Evolutionary conservation across 306 rosid species (phyloP).

Genomic region (Corylus heterophylla): DNA sequence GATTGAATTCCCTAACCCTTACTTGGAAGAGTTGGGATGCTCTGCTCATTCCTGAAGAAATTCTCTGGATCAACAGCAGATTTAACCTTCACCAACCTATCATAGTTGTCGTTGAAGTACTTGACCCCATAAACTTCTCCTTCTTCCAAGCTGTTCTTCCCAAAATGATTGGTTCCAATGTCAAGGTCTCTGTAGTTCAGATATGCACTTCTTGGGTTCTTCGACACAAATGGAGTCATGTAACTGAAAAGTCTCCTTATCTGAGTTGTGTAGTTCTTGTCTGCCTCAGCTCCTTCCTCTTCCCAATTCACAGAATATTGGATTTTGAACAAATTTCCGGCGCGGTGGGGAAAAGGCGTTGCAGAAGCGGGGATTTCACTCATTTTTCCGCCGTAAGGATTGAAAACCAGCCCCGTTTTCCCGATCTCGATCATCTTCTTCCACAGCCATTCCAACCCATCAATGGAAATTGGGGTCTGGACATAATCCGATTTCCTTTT

Average conservation of each 20-base stretch:
- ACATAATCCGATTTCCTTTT: constrained; percentile 72
- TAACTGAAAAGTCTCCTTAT: constrained; percentile 46
- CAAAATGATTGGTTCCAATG: constrained; percentile 53
- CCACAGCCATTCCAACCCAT: constrained; percentile 49
- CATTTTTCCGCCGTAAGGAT: constrained; percentile 87
- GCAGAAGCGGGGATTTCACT: constrained; percentile 41
- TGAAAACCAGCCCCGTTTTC: constrained; percentile 57
- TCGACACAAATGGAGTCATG: constrained; percentile 78
- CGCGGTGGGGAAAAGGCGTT: constrained; percentile 72
- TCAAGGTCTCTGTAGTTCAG: constrained; percentile 78
- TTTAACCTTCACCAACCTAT: constrained; percentile 67
- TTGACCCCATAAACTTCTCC: constrained; percentile 58
- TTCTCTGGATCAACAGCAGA: constrained; percentile 59
- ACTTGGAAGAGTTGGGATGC: constrained; percentile 51
- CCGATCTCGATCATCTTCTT: constrained; percentile 56
- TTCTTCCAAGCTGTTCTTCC: constrained; percentile 39
- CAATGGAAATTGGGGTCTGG: constrained; percentile 47
- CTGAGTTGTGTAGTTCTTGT: constrained; percentile 27
- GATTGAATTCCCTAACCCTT: constrained; percentile 27
- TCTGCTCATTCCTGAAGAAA: constrained; percentile 77
- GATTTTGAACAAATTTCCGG: constrained; percentile 62
- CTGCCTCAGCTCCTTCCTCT: constrained; percentile 28
- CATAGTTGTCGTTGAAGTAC: constrained; percentile 61
- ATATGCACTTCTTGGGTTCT: constrained; percentile 72
- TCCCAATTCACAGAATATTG: constrained; percentile 69